Percentiles rank a stretch among this genome's conserved stretches.
phyloP scores from a whole-genome alignment of 768 basidiomycete genomes.

The Phaeolepiota aurea region DNA sequence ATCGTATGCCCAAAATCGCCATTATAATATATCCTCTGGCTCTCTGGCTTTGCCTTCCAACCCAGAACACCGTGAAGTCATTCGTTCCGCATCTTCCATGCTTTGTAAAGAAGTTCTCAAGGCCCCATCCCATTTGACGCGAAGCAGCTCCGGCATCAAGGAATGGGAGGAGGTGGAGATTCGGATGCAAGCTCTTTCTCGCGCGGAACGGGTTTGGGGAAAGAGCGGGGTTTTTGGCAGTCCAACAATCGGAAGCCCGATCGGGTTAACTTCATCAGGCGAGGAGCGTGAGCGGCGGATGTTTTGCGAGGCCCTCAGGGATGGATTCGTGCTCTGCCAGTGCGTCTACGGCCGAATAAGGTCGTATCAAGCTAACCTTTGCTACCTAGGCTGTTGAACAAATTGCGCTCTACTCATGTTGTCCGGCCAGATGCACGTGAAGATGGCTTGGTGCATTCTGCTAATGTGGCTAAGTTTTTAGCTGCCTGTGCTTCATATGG shows the following conservation, averaged over 20 bases:
- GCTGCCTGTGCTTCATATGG: conserved; percentile 67
- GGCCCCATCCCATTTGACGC: conserved; percentile 48
- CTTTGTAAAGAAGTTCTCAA: conserved; percentile 60
- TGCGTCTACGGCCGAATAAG: conserved; percentile 31
- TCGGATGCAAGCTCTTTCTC: conserved; percentile 46
- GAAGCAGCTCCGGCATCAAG: conserved; percentile 35
- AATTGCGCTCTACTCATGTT: conserved; percentile 54
- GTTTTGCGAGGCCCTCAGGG: conserved; percentile 70
- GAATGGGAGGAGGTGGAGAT: conserved; percentile 77
- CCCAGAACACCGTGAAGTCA: conserved; percentile 57
- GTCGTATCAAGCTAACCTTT: conserved; percentile 3
- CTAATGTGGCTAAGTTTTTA: conserved; percentile 73
- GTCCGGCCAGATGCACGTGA: conserved; percentile 58
- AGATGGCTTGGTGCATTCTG: conserved; percentile 55
- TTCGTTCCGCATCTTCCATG: conserved; percentile 55
- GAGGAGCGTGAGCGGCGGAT: conserved; percentile 70
- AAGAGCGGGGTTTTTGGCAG: conserved; percentile 38
- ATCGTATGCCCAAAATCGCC: conserved; percentile 43
- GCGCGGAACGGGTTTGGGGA: conserved; percentile 74
- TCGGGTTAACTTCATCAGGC: conserved; percentile 38
- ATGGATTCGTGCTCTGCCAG: conserved; percentile 89
- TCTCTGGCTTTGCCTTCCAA: conserved; percentile 40
- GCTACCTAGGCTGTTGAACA: conserved; percentile 62
- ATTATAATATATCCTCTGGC: conserved; percentile 51
- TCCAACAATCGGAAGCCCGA: conserved; percentile 32